Conservation (phyloP, 2,329 filamentous ascomycete genomes). For the Drechslerella stenobrocha region DNA sequence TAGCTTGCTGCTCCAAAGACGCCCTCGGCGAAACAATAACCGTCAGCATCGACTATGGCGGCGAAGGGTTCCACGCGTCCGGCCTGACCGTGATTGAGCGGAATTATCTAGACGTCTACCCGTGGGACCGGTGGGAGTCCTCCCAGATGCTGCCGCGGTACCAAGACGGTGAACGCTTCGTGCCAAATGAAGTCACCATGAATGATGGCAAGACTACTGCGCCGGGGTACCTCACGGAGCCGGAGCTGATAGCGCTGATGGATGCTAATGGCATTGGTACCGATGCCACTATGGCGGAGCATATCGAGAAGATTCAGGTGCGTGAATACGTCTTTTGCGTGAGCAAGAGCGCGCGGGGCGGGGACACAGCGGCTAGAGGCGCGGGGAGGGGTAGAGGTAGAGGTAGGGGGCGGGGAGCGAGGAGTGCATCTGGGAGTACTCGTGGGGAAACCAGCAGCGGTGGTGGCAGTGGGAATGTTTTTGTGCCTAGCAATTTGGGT, state of each 20-base stretch:
- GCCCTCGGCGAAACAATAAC: slow-evolving; percentile 84
- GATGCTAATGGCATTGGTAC: slow-evolving; percentile 98
- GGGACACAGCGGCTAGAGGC: slow-evolving; percentile 54
- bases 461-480: slow-evolving; percentile 73
- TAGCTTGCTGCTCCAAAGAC: slow-evolving; percentile 94
- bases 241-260: slow-evolving; percentile 94
- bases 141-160: slow-evolving; percentile 80
- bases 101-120: slow-evolving; percentile 93
- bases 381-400: slow-evolving; percentile 57
- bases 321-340: slow-evolving; percentile 78
- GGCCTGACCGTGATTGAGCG: slow-evolving; percentile 82
- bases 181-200: slow-evolving; percentile 85
- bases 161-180: slow-evolving; percentile 75
- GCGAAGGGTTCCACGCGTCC: slow-evolving; percentile 76
- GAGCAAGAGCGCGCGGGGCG: slow-evolving; percentile 58
- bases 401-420: slow-evolving; percentile 55
- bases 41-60: slow-evolving; percentile 78
- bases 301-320: slow-evolving; percentile 93
- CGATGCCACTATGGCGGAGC: slow-evolving; percentile 98
- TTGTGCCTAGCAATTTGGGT: slow-evolving; percentile 88
- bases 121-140: slow-evolving; percentile 95
- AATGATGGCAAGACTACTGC: slow-evolving; percentile 85
- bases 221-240: slow-evolving; percentile 87
- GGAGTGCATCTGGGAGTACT: slow-evolving; percentile 60
- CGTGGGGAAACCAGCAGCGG: slow-evolving; percentile 58